Evolutionary conservation across 768 basidiomycete species (phyloP), one percentile per base, ranked within the genome.

Genomic region (Phallus indusiatus): DNA sequence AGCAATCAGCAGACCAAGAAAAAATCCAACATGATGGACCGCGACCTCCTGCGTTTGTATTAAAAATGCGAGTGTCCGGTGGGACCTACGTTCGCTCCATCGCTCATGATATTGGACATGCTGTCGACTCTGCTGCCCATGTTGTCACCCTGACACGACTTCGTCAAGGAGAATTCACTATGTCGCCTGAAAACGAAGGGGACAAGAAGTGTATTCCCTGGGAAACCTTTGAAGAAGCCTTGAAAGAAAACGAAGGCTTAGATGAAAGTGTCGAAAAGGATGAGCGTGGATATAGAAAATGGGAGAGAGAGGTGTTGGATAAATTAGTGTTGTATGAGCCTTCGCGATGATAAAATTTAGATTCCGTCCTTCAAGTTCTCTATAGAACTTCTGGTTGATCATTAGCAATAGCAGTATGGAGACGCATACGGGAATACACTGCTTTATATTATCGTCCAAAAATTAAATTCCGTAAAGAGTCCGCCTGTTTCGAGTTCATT

Each of bases 21-120:
- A 21, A 74, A 78, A 55, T 52, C 22, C 5, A 42, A 59, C 18
- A 54, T 61, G 62, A 57, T 56, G 65, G 66, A 42, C 66, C 70
- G 16, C 34, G 47, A 3, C 90, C 94, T 1, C 79, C 85, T 0
- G 86, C 86, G 20, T 96, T 98, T 70, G 85, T 86, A 9, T 75
- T 99, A 62, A 81, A 80, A 57, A 95, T 99, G 94, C 87, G 78
- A 62, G 96, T 98, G 6, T 94, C 94, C 9, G 89, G 90, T 24
- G 96, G 96, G 46, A 98, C 96, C 14, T 99, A 99, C 67, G 94
- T 99, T 56, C 86, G 96, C 53, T 94, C 89, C 1, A 87, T 99
- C 64, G 87, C 94, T 47, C 93, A 98, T 69, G 96, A 99, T 69
- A 78, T 99, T 8, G 92, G 88, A 16, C 83, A 83, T 62, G 81